Evolutionary conservation across 2,329 filamentous ascomycete genomes (phyloP).

Genomic region (Chalara sp.): DNA sequence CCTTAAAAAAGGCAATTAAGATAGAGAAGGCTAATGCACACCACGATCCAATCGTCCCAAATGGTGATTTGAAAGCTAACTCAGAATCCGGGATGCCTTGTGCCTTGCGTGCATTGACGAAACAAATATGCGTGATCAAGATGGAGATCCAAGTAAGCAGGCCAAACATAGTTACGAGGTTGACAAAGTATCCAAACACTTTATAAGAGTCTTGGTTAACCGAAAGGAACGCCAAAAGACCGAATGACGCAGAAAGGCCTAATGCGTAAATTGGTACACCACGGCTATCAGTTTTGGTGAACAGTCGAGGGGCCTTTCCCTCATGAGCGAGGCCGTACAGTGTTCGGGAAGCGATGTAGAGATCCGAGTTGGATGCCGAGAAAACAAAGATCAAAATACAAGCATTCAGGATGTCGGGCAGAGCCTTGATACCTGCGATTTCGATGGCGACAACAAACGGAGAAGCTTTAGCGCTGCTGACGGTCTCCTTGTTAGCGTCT

Average conservation of each 20-base stretch:
- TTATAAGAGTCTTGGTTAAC: slow-evolving; percentile 49
- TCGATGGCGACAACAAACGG: slow-evolving; percentile 54
- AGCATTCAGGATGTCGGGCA: slow-evolving; percentile 64
- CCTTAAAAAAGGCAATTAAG: slow-evolving; percentile 76
- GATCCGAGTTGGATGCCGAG: slow-evolving; percentile 52
- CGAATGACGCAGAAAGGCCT: slow-evolving; percentile 42
- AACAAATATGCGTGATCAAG: slow-evolving; percentile 62
- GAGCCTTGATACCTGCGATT: slow-evolving; percentile 53
- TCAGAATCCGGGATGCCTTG: slow-evolving; percentile 50
- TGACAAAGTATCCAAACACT: slow-evolving; percentile 67
- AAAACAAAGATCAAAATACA: slow-evolving; percentile 62
- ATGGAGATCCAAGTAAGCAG: slow-evolving; percentile 28
- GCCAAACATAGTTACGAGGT: slow-evolving; percentile 44
- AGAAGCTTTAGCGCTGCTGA: slow-evolving; percentile 36
- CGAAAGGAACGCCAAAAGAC: slow-evolving; percentile 62
- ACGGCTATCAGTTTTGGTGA: slow-evolving; percentile 48
- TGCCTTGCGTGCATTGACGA: slow-evolving; percentile 54
- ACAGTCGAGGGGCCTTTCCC: slow-evolving; percentile 57
- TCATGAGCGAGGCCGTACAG: slow-evolving; percentile 62
- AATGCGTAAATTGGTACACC: slow-evolving; percentile 43
- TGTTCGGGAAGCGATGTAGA: slow-evolving; percentile 62
- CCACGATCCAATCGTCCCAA: slow-evolving; percentile 66
- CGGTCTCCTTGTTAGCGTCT: slow-evolving; percentile 35
- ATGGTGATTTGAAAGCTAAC: slow-evolving; percentile 62
- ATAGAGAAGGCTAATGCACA: slow-evolving; percentile 63